Base-by-base conservation (phyloP, 2,329 filamentous ascomycete species). In the Myriosclerotinia duriaeana region DNA sequence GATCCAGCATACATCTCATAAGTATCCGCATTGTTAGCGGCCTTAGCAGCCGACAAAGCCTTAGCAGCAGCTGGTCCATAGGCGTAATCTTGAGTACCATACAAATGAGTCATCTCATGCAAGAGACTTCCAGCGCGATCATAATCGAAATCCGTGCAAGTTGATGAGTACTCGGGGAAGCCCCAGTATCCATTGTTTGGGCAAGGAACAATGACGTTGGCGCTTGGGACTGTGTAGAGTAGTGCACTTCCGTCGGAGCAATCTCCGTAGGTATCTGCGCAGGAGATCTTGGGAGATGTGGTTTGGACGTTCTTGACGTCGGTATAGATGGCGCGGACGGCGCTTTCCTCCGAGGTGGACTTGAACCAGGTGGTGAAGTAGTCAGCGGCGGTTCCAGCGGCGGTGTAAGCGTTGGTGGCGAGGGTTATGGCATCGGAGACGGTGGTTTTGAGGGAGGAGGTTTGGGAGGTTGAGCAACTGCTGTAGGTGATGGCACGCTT, bases 1-100 rank as follows among this genome's bases (percentile, higher is more conserved):
- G 68, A 70, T 46, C 65, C 68, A 42, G 70, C 69, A 65, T 72
- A 73, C 71, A 72, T 72, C 70, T 72, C 70, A 66, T 72, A 73
- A 2, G 71, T 73, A 66, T 73, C 71, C 7, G 71, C 71, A 65
- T 73, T 73, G 3, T 50, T 64, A 20, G 71, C 66, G 5, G 71
- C 71, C n/a, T 71, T 46, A 2, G 69, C 64, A 54, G 71, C 71
- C 3, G 63, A 38, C 58, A 73, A 65, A 17, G 55, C 44, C 55
- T 65, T 68, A 0, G 71, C 71, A 30, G 70, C 71, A 53, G 69
- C 56, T 38, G 66, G 53, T 11, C 71, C 71, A 70, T 73, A 73
- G 12, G 71, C 71, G 5, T 36, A 72, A 69, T 73, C 71, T 34
- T 66, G 59, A 3, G 71, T 72, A 9, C 71, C 71, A 60, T 71